These are phyloP conservation scores for Linnemannia schmuckeri DNA, from an alignment of 192 early-diverging fungal species.

Conservation along the genomic window DNA sequence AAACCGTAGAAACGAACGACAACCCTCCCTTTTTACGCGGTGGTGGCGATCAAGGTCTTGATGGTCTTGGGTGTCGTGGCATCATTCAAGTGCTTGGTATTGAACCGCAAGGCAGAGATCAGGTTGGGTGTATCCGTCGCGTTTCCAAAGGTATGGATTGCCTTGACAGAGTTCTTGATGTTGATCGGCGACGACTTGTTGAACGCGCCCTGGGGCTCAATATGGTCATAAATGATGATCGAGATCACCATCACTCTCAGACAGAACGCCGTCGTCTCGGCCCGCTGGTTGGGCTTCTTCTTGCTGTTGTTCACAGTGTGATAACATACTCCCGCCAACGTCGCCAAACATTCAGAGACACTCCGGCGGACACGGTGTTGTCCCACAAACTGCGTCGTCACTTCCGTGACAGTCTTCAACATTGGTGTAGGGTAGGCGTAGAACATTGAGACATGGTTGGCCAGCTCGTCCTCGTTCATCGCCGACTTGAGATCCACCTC, in stretches of 20 bases:
- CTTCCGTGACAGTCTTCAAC: conserved; percentile 89
- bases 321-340: conserved; percentile 84
- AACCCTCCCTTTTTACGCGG: conserved; percentile 8
- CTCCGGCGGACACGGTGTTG: conserved; percentile 59
- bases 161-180: conserved; percentile 72
- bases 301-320: conserved; percentile 80
- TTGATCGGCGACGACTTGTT: conserved; percentile 84
- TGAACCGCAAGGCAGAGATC: conserved; percentile 80
- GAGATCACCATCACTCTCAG: conserved; percentile 90
- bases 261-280: conserved; percentile 80
- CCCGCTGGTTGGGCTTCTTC: conserved; percentile 64
- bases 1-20: background rate
- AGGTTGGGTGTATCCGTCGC: conserved; percentile 67
- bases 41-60: conserved; percentile 63
- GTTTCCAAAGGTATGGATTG: conserved; percentile 75
- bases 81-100: conserved; percentile 86
- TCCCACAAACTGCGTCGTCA: conserved; percentile 76
- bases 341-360: conserved; percentile 81
- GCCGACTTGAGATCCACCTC: conserved; percentile 72
- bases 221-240: conserved; percentile 93
- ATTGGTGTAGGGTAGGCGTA: conserved; percentile 96
- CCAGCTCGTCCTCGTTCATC: conserved; percentile 86
- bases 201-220: conserved; percentile 83
- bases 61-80: conserved; percentile 80
- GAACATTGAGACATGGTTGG: conserved; percentile 96